phyloP scores from a whole-genome alignment of 768 basidiomycete genomes.

The Gymnopilus dilepis region DNA sequence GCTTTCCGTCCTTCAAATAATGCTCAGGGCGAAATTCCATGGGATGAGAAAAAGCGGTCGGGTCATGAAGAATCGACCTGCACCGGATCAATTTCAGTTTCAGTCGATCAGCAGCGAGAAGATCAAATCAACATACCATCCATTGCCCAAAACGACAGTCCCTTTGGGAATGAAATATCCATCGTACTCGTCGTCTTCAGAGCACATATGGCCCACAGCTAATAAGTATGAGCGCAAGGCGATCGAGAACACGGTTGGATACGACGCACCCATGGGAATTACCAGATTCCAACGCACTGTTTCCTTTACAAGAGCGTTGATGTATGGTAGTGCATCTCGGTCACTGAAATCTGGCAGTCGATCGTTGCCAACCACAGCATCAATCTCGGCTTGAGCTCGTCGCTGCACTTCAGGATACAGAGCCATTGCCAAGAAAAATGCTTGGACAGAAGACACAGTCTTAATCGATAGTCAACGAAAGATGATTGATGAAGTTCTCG shows the following conservation, averaged over 20 bases:
- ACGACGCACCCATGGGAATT: conserved; percentile 20
- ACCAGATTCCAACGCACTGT: conserved; percentile 24
- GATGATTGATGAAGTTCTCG: not conserved
- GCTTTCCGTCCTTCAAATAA: conserved; percentile 32
- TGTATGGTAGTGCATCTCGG: conserved; percentile 28
- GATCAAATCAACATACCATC: conserved; percentile 25
- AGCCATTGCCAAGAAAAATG: conserved; percentile 31
- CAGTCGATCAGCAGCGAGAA: not conserved
- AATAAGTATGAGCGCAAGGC: not conserved
- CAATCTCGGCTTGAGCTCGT: conserved; percentile 33
- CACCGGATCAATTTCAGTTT: not conserved
- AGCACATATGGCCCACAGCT: conserved; percentile 31
- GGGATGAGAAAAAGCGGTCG: conserved; percentile 42
- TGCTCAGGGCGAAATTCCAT: conserved; percentile 37
- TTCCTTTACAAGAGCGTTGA: conserved; percentile 25
- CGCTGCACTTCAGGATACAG: conserved; percentile 30
- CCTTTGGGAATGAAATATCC: conserved; percentile 37
- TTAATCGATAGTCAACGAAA: not conserved
- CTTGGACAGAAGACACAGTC: conserved; percentile 29
- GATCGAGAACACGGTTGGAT: not conserved
- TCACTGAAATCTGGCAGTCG: conserved; percentile 33
- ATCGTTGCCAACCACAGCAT: conserved; percentile 27
- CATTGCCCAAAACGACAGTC: conserved; percentile 34
- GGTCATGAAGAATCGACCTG: conserved; percentile 39
- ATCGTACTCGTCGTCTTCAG: conserved; percentile 34